Evolutionary conservation across 495 filamentous ascomycete species (phyloP).

Genomic region (Penicillium goetzii): DNA sequence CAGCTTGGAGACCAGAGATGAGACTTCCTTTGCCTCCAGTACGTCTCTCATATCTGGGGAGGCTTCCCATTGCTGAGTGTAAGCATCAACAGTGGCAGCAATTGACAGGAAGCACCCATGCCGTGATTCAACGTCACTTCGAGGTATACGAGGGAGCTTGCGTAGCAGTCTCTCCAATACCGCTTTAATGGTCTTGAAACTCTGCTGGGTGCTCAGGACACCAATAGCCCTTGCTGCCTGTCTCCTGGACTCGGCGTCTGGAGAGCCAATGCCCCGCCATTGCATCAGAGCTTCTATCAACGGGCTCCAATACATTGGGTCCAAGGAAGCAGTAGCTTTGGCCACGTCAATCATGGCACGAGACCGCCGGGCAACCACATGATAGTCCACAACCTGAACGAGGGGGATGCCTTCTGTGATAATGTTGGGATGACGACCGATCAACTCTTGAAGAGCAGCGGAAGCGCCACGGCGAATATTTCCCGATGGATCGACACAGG

Average conservation of each 20-base stretch:
- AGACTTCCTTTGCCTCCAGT: constrained; percentile 27
- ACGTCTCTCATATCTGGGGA: constrained; percentile 17
- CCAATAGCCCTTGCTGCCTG: constrained; percentile 73
- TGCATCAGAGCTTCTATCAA: constrained; percentile 72
- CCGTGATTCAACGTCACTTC: constrained; percentile 65
- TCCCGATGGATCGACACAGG: constrained; percentile 85
- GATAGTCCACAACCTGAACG: constrained; percentile 90
- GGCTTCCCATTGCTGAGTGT: constrained; percentile 23
- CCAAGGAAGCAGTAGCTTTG: constrained; percentile 63
- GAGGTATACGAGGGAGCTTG: constrained; percentile 52
- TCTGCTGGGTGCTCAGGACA: constrained; percentile 48
- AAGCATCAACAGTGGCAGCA: constrained; percentile 47
- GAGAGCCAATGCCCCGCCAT: constrained; percentile 84
- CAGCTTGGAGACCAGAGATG: constrained; percentile 30
- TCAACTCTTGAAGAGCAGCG: constrained; percentile 90
- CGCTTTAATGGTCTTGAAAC: constrained; percentile 35
- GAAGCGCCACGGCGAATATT: constrained; percentile 93
- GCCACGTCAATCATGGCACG: constrained; percentile 79
- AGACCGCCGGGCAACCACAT: constrained; percentile 84
- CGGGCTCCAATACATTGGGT: constrained; percentile 68
- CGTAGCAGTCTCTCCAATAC: constrained; percentile 47
- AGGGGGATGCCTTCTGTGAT: constrained; percentile 79
- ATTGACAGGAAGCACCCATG: constrained; percentile 71
- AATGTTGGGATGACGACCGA: constrained; percentile 87
- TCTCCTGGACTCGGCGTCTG: constrained; percentile 71